phyloP scores from a whole-genome alignment of 441 rosid genomes.

The Arabidopsis hybrid region DNA sequence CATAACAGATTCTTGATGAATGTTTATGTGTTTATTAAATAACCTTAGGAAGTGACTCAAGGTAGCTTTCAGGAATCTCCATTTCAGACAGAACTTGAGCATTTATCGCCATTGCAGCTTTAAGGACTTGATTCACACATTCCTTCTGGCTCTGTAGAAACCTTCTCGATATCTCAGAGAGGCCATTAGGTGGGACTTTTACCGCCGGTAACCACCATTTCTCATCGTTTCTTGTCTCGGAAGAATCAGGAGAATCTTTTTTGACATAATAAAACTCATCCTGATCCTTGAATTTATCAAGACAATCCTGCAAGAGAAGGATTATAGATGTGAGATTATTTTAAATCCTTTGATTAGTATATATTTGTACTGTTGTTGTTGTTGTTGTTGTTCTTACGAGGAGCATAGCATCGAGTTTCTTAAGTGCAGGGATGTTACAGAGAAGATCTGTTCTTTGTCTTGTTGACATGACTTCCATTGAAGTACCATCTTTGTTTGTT shows the following conservation, averaged over 20 bases:
- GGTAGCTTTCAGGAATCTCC: conserved; percentile 69
- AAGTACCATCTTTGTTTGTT: conserved; percentile 71
- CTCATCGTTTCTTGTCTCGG: conserved; percentile 48
- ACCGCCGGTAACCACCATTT: conserved; percentile 74
- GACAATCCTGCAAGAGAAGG: conserved; percentile 58
- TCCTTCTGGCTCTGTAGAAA: conserved; percentile 58
- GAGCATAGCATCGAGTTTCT: conserved; percentile 86
- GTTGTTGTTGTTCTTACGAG: conserved; percentile 56
- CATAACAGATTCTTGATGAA: conserved; percentile 3
- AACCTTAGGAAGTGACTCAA: conserved; percentile 74
- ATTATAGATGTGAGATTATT: not conserved
- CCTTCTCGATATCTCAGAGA: conserved; percentile 55
- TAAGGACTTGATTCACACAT: conserved; percentile 63
- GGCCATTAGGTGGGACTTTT: conserved; percentile 58
- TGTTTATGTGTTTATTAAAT: not conserved
- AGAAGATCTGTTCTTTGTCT: conserved; percentile 82
- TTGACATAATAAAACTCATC: conserved; percentile 44
- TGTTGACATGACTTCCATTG: conserved; percentile 95
- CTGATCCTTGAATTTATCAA: conserved; percentile 74
- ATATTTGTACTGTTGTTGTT: not conserved
- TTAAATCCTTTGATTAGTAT: conserved; percentile 13
- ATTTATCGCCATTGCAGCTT: conserved; percentile 73
- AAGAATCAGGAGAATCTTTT: conserved; percentile 40
- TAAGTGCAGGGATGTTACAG: conserved; percentile 86
- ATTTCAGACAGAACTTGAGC: conserved; percentile 62